phyloP scores from a whole-genome alignment of 192 early-diverging fungal species.

The Mortierella claussenii region DNA sequence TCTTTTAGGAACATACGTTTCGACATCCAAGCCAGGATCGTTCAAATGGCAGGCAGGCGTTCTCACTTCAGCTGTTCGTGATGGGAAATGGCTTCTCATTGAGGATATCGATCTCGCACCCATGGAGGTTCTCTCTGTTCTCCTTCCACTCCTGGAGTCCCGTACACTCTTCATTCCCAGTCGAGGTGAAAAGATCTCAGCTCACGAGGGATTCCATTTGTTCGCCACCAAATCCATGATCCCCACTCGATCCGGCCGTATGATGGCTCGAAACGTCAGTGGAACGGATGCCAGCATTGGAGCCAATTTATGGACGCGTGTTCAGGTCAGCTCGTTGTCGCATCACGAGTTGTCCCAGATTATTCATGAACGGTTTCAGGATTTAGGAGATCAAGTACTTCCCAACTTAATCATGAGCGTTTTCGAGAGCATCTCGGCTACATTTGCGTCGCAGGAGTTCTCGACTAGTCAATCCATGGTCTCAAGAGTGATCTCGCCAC shows the following conservation, averaged over 20 bases:
- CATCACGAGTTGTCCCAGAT: slow-evolving; percentile 74
- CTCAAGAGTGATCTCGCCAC: slow-evolving; percentile 74
- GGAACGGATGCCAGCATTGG: slow-evolving; percentile 63
- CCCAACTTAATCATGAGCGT: slow-evolving; percentile 65
- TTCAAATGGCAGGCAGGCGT: slow-evolving; percentile 97
- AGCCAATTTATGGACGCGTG: slow-evolving; percentile 83
- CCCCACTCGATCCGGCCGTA: slow-evolving; percentile 62
- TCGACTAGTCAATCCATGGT: slow-evolving; percentile 54
- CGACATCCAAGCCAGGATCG: slow-evolving; percentile 89
- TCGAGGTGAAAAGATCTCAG: slow-evolving; percentile 86
- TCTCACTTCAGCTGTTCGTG: slow-evolving; percentile 87
- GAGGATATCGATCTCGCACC: slow-evolving; percentile 98
- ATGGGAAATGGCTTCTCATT: slow-evolving; percentile 95
- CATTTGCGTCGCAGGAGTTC: slow-evolving; percentile 37
- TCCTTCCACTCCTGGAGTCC: slow-evolving; percentile 93
- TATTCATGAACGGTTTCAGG: slow-evolving; percentile 63
- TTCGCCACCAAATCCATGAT: slow-evolving; percentile 86
- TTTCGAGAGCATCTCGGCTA: slow-evolving; percentile 54
- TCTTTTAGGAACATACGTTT: slow-evolving; percentile 94
- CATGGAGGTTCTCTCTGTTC: slow-evolving; percentile 90
- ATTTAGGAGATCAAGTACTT: slow-evolving; percentile 58
- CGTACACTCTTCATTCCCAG: slow-evolving; percentile 90
- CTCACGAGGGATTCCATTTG: slow-evolving; percentile 88
- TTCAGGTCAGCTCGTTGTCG: slow-evolving; percentile 72
- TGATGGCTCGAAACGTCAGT: slow-evolving; percentile 51